Base-by-base conservation (phyloP, 2,329 filamentous ascomycete genomes). In the Anthostomella pinea region DNA sequence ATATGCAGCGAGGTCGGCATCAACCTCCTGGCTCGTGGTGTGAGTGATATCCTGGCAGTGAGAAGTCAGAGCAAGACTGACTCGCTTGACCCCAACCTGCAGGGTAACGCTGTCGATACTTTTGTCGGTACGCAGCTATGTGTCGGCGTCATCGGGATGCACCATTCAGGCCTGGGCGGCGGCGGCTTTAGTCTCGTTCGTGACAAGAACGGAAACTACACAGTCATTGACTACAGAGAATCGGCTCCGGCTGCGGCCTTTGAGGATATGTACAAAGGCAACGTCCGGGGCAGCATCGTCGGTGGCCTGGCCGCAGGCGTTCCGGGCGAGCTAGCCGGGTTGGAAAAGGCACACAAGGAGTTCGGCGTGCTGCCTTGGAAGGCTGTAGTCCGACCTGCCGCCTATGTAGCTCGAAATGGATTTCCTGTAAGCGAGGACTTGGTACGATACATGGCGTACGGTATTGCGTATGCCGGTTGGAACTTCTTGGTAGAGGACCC, bases 211-310 rank as follows among this genome's bases (percentile, higher is more conserved):
- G 88, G 87, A 13, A 70, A 70, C 13, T 94, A 90, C 57, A 88
- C 95, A 56, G 82, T 83, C 40, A 81, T 97, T 49, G 91, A 97
- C 63, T 97, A 95, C 57, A 75, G 91, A 30, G 91, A 97, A 61
- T 80, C 84, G 0, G 91, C 91, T 0, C 91, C 91, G 1, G 85
- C 83, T 0, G 85, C 87, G 0, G 86, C 89, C 0, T 81, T 74
- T 47, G 72, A 89, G 61, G 79, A 94, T 53, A 97, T 97, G 91
- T 97, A 84, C 60, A 72, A 77, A 39, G 79, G 80, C 36, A 83
- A 93, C 46, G 69, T 74, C 1, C 62, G 72, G 2, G 79, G 75
- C 2, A 89, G 86, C 36, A 68, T 91, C 2, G 69, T 68, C 18
- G 85, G 87, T 3, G 89, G 88, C 0, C 65, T 95, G 20, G 83